Conservation (phyloP, 2,329 filamentous ascomycete species). For the Talaromyces marneffei region DNA sequence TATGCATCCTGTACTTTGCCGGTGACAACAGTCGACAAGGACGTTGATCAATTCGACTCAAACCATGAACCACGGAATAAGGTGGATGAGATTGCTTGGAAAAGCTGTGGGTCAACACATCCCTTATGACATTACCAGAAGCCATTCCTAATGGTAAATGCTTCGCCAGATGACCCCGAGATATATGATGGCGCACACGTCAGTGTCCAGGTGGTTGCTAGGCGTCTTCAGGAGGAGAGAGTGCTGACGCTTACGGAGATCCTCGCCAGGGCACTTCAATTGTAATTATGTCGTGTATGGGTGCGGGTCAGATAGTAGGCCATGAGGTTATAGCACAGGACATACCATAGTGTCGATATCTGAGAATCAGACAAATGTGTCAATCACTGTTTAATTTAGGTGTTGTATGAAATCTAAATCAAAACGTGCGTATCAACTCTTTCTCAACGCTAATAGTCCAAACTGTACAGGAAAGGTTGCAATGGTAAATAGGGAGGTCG, state of each 20-base stretch:
- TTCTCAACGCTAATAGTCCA: background rate
- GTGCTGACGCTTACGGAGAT: constrained; percentile 21
- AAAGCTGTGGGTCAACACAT: background rate
- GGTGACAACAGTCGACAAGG: background rate
- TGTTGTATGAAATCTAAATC: background rate
- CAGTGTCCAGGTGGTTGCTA: constrained; percentile 8
- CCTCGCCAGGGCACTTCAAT: background rate
- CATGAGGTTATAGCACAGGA: background rate
- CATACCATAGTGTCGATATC: background rate
- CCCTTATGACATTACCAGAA: background rate
- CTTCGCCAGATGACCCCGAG: constrained; percentile 15
- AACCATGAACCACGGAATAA: background rate
- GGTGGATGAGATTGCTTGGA: background rate
- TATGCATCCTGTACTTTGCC: constrained; percentile 1
- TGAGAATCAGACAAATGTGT: background rate
- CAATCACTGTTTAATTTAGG: background rate
- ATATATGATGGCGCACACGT: constrained; percentile 10
- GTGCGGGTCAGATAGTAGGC: too few species aligned
- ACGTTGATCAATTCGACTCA: background rate
- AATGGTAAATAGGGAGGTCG: background rate
- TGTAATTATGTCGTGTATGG: background rate
- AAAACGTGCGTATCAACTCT: background rate
- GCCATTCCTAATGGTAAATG: background rate
- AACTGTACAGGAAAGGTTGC: background rate
- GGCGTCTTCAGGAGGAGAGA: constrained; percentile 38